These are phyloP conservation scores for Trametes maxima DNA, from an alignment of 768 basidiomycete species.

Conservation along the genomic window DNA sequence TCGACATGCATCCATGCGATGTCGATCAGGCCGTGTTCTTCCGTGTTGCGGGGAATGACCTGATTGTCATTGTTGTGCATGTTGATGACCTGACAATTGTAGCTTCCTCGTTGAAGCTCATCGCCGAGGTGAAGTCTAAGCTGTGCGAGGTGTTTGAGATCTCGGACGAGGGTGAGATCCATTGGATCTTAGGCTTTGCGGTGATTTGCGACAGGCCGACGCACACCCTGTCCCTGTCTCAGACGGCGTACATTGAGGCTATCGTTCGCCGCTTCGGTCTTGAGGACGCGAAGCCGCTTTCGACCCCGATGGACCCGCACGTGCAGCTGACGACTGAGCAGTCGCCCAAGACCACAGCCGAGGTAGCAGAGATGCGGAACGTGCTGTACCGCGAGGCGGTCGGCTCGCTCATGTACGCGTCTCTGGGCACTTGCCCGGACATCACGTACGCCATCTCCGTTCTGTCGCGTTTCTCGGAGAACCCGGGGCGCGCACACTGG, in stretches of 20 bases:
- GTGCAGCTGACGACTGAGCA: conserved; percentile 1
- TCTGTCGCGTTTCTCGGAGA: conserved; percentile 27
- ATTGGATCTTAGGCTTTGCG: conserved; percentile 23
- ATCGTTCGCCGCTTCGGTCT: conserved; percentile 18
- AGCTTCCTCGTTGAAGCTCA: not conserved
- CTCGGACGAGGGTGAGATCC: conserved; percentile 15
- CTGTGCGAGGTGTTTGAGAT: not conserved
- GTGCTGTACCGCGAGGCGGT: conserved; percentile 25
- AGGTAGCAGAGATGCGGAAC: conserved; percentile 6
- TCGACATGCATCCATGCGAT: conserved; percentile 11
- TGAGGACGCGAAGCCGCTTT: not conserved
- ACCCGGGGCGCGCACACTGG: conserved; percentile 29
- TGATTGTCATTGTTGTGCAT: conserved; percentile 10
- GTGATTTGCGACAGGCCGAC: conserved; percentile 16
- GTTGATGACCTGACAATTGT: conserved; percentile 25
- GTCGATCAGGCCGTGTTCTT: conserved; percentile 21
- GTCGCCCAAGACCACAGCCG: conserved; percentile 3
- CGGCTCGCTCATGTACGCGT: conserved; percentile 35
- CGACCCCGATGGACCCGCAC: conserved; percentile 16
- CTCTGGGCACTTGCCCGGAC: conserved; percentile 34
- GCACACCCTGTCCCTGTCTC: conserved; percentile 17
- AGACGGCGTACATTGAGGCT: conserved; percentile 19
- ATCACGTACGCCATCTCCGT: conserved; percentile 28
- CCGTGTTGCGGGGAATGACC: not conserved
- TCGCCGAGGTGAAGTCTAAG: not conserved